phyloP scores from a whole-genome alignment of 306 rosid species.

The Castanea mollissima region DNA sequence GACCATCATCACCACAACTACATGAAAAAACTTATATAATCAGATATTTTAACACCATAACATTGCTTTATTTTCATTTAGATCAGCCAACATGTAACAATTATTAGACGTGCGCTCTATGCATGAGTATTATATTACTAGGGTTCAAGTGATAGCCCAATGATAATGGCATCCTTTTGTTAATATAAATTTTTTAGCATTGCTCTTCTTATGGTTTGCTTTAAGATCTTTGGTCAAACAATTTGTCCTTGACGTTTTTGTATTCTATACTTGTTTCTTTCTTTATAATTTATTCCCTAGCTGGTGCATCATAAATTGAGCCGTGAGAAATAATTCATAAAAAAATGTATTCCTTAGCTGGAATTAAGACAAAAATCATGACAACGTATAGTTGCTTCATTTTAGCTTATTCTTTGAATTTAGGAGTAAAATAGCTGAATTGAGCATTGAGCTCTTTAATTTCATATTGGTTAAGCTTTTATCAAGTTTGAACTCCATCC shows the following conservation, averaged over 20 bases:
- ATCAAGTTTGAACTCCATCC: no score
- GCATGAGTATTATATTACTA: background rate
- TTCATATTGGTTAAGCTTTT: no score
- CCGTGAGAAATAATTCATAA: no score
- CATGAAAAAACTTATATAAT: constrained; percentile 15
- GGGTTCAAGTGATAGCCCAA: background rate
- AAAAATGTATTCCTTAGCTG: background rate
- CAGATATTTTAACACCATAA: constrained; percentile 6
- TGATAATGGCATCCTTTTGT: background rate
- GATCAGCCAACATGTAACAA: background rate
- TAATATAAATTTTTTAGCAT: background rate
- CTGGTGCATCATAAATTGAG: no score
- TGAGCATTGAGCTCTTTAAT: no score
- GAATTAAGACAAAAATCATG: background rate
- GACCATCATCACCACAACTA: constrained; percentile 97
- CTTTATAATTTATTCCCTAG: background rate
- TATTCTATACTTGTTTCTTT: background rate
- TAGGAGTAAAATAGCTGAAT: background rate
- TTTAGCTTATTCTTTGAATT: background rate
- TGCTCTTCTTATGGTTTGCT: background rate
- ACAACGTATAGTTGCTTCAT: background rate
- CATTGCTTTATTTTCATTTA: background rate
- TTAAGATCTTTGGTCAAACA: background rate
- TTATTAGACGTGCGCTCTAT: background rate
- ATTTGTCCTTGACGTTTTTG: background rate